Base-by-base conservation (phyloP, 176 grass and related monocot genomes). In the Raddia guianensis region DNA sequence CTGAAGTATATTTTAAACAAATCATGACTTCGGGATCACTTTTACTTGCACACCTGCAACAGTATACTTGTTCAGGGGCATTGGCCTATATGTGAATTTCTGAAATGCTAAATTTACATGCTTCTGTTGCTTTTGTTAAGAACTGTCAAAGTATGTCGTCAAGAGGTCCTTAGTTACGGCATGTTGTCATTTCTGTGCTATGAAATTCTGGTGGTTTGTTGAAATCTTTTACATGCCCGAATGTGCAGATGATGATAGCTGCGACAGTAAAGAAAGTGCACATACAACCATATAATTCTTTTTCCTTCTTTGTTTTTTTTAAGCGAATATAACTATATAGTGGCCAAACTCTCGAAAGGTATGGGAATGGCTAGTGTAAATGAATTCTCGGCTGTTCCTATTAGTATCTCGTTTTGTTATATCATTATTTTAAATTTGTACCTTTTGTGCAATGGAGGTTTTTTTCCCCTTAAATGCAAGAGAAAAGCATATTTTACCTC, bases 161-260 rank as follows among this genome's bases (percentile, higher is more conserved):
- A 20, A 47, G 45, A 63, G 33, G 58, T 54, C 32, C 43, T 73
- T 9, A 5, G 43, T 69, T 60, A 52, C 54, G 66, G 9, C 50
- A 69, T 9, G 64, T 54, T 71, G 15, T 87, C 40, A 27, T 63
- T 76, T 54, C 5, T 15, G 37, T 40, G 37, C 56, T 64, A 77
- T 42, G 35, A 47, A 76, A 64, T 45, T 64, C 63, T 54, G 48
- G 45, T 55, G 73, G 48, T 37, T 60, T 76, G 44, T 13, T 12
- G 27, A 48, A 21, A 35, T 6, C 40, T 1, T 66, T 16, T 27
- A 65, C 57, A 58, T 72, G 37, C 10, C 15, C 35, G 21, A 8
- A 6, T 70, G 44, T 33, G 3, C 32, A 78, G 77, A 60, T 18
- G 47, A 50, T 44, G 64, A 48, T 66, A 68, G 27, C 33, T 44